Evolutionary conservation across 441 rosid species (phyloP).

Genomic region (Pelargonium citronellum): DNA sequence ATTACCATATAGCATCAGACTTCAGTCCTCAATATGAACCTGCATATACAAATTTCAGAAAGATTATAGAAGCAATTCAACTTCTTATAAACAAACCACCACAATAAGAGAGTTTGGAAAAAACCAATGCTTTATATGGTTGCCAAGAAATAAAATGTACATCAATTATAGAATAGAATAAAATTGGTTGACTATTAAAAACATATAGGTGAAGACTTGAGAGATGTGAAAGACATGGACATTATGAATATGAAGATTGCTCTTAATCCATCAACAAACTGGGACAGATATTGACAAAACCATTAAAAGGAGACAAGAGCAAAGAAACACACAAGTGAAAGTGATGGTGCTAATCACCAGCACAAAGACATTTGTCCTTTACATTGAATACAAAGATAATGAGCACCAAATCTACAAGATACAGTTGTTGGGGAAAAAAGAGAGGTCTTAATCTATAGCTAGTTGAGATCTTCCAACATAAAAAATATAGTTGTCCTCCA

Average conservation of each 20-base stretch:
- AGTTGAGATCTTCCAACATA: slow-evolving; percentile 1
- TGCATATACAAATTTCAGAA: neutral
- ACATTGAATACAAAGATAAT: neutral
- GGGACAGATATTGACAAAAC: neutral
- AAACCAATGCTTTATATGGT: neutral
- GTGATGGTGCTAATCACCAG: neutral
- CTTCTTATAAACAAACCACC: neutral
- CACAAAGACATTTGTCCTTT: neutral
- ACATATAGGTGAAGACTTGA: neutral
- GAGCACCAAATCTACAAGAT: neutral
- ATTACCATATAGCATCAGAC: slow-evolving; percentile 6
- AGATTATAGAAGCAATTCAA: neutral
- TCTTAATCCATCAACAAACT: too few species aligned
- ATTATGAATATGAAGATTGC: neutral
- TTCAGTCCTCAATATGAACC: neutral
- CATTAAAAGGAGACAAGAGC: neutral
- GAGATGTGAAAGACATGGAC: neutral
- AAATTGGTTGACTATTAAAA: neutral
- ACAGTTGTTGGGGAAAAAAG: neutral
- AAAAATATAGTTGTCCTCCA: neutral
- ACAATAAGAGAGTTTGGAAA: neutral
- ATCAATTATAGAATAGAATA: neutral
- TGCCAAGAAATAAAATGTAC: neutral
- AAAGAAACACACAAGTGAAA: neutral
- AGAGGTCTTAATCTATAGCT: too few species aligned